Evolutionary conservation across 208 protist species (phyloP), one percentile per base, ranked within the genome.

Genomic region (Wallacemonas collosoma): DNA sequence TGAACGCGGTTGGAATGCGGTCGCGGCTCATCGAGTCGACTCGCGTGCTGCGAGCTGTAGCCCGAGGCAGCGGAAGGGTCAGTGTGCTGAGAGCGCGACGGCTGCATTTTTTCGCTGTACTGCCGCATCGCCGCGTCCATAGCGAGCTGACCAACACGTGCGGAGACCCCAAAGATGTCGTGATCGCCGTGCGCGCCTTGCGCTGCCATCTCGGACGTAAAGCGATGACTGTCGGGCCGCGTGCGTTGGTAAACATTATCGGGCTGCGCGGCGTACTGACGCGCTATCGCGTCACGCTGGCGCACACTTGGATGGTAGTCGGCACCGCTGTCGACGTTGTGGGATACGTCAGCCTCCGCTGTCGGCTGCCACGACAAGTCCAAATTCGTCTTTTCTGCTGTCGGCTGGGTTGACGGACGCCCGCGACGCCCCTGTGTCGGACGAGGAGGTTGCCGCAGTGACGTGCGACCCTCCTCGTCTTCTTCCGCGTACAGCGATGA

Each of bases 81-180:
- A 26, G 26, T 26, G 26, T 26, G 26, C 26, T 26, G 26, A 26
- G 26, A 26, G 26, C 26, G 26, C 26, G 26, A 26, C 26, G 26
- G 63, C 43, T 55, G 48, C 35, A 36, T 5, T 48, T 58, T 3
- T n/a, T 69, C 68, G n/a, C 64, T 72, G 68, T 58, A 57, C 40
- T 54, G 53, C 40, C 50, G 45, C 72, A 70, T 51, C 56, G 67
- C 67, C 14, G 36, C 54, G 11, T 68, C 57, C 56, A 76, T 76
- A 26, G 51, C 64, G 50, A 69, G 47, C 51, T 69, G 50, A 3
- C 51, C 64, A 3, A 69, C 64, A 41, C 82, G 73, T 41, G 44
- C 41, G 43, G 77, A 79, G 12, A 82, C 75, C 5, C 82, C 82
- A 65, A 87, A 87, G 35, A 87, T 83, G 74, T 87, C 82, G 47